A percentile compares a stretch with the other conserved stretches of the same genome.
phyloP scores from a whole-genome alignment of 2,329 filamentous ascomycete species.

The Fusarium nanum region DNA sequence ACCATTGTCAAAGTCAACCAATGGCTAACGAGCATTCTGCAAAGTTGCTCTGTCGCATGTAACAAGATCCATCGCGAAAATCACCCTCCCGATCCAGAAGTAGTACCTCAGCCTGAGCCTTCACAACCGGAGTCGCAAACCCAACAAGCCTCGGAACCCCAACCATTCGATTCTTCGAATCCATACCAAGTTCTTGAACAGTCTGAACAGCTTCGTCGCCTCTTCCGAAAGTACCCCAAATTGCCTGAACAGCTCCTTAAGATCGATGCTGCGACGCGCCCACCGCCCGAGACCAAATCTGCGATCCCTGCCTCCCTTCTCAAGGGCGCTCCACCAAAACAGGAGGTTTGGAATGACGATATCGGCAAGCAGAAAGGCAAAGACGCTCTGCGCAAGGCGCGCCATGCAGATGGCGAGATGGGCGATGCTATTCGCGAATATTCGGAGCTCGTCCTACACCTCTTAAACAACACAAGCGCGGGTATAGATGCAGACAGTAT shows the following conservation, averaged over 20 bases:
- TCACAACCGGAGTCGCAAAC: conserved; percentile 18
- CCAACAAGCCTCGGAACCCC: neutral
- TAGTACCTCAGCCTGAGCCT: conserved; percentile 33
- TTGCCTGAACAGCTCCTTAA: conserved; percentile 60
- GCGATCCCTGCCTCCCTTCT: conserved; percentile 51
- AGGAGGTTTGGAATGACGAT: conserved; percentile 67
- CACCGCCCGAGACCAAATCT: conserved; percentile 52
- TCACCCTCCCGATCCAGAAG: conserved; percentile 56
- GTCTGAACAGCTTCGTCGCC: conserved; percentile 60
- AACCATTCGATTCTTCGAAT: conserved; percentile 49
- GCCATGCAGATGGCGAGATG: conserved; percentile 62
- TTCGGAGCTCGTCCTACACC: conserved; percentile 64
- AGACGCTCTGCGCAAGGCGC: conserved; percentile 63
- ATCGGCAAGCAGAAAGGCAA: conserved; percentile 68
- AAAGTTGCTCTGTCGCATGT: conserved; percentile 70
- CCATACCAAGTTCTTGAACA: conserved; percentile 65
- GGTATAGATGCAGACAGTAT: conserved; percentile 51
- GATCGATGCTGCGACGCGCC: conserved; percentile 64
- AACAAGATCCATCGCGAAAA: conserved; percentile 64
- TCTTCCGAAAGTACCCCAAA: conserved; percentile 65
- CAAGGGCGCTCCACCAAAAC: conserved; percentile 50
- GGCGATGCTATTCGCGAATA: conserved; percentile 72
- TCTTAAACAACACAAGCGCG: conserved; percentile 55
- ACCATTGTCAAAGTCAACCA: neutral
- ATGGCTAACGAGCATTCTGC: conserved; percentile 3